Base-by-base conservation (phyloP, 352 stramenopile species). In the Globisporangium okanoganense region DNA sequence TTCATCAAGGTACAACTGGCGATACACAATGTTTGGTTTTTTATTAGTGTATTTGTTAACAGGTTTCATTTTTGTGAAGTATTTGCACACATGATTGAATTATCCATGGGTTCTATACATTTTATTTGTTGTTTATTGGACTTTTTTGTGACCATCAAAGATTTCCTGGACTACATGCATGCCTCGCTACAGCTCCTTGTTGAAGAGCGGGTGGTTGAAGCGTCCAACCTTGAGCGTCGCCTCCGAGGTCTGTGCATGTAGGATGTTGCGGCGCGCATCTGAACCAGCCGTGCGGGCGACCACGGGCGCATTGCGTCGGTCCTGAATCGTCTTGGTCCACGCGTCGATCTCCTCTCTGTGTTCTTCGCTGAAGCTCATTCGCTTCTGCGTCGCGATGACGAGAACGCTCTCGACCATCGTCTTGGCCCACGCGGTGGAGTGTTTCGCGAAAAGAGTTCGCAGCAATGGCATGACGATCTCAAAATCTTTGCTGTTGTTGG, bases 201-300 rank as follows among this genome's bases (percentile, higher is more conserved):
- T 93, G 58, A 90, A 90, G 8, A 93, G 72, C n/a, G 83, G 83
- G 48, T 93, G 83, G 60, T 91, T 91, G 38, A 69, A 73, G 45
- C 70, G 68, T 0, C 83, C 83, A 9, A 93, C 75, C 38, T 82
- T 87, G 61, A 72, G 55, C 27, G 71, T 76, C 64, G 84, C 78
- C 67, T 91, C 70, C 0, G 76, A 87, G 0, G 56, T 56, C 35
- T 70, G 68, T 10, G 53, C 49, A 5, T 56, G 58, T 20, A 91
- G 54, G 44, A 91, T 79, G 56, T 93, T 93, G 60, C 82, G 79
- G n/a, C 84, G 70, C 6, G 78, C 67, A 1, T 93, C 84, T 1
- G 81, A 86, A 1, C 70, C 74, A 2, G 79, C 68, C 0, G 70
- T 80, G 44, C 72, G 68, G 24, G 75, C 59, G 14, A 73, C 57